phyloP scores from a whole-genome alignment of 768 basidiomycete species.

The Lactarius trivialis region DNA sequence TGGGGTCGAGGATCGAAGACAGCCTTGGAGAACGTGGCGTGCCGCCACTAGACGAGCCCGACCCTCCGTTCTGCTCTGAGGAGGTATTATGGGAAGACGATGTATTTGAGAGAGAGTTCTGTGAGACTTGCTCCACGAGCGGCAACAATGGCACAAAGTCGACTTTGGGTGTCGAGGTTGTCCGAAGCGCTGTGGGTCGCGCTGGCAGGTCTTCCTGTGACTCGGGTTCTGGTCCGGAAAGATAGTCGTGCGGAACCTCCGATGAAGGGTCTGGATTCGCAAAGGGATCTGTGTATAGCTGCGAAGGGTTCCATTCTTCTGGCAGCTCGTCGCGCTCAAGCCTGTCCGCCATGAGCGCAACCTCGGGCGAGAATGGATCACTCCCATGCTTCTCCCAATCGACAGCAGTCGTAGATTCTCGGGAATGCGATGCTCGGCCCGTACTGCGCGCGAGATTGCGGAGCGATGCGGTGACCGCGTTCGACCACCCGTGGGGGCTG shows the following conservation, averaged over 20 bases:
- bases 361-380: conserved; percentile 46
- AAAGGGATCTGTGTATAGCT: conserved; percentile 44
- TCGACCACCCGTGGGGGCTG: conserved; percentile 14
- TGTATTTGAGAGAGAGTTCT: conserved; percentile 21
- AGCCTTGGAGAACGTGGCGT: conserved; percentile 28
- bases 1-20: conserved; percentile 40
- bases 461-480: conserved; percentile 21
- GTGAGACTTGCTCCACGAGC: conserved; percentile 32
- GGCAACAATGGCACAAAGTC: conserved; percentile 33
- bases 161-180: conserved; percentile 24
- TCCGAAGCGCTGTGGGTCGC: conserved; percentile 7
- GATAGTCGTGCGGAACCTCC: conserved; percentile 5
- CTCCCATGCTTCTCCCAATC: conserved; percentile 24
- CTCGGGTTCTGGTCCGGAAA: conserved; percentile 21
- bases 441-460: conserved; percentile 11
- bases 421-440: conserved; percentile 5
- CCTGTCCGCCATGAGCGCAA: conserved; percentile 29
- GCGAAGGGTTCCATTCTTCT: not conserved
- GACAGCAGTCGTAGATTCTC: not conserved
- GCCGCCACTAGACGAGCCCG: conserved; percentile 5
- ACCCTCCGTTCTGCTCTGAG: conserved; percentile 21
- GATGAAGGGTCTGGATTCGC: conserved; percentile 24
- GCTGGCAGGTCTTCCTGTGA: conserved; percentile 5
- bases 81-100: conserved; percentile 14
- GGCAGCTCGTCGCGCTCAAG: conserved; percentile 13